Base-by-base conservation (phyloP, 805 yeast species). In the Torulaspora quercuum region DNA sequence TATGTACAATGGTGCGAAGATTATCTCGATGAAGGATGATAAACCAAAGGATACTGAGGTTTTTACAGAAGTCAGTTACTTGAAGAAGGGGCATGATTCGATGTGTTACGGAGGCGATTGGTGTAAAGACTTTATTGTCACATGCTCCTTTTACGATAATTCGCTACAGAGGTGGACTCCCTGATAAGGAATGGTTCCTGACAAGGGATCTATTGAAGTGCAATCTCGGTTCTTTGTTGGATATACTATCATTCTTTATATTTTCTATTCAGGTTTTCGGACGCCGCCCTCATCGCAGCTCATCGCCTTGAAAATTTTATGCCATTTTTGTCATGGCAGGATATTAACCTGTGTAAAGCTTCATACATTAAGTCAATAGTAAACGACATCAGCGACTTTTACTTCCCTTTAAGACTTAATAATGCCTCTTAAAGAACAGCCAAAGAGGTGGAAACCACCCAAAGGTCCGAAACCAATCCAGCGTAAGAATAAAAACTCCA, bases 101-200 rank as follows among this genome's bases (percentile, higher is more conserved):
- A 90, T 92, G 87, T 89, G 90, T 37, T 90, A 90, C 53, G 98
- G 97, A 0, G 96, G 95, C 4, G 95, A 84, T 54, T 89, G 97
- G 95, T 61, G 69, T 9, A 52, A 54, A 2, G 67, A 68, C 4
- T 76, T 69, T 5, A 74, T 82, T 6, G 82, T 76, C 3, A 88
- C 96, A 1, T 90, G 97, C 58, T 87, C 96, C 37, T 90, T 90
- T 59, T 90, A 90, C 64, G 98, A 90, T 59, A 75, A 75, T 37
- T 76, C 83, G 12, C 72, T 90, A 2, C 95, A 89, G 45, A 57
- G 72, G 19, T 90, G 97, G 97, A 40, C 34, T 9, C 45, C 41
- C 9, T 30, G 18, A 24, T n/a, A 7, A 25, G n/a, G n/a, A n/a
- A n/a, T n/a, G n/a, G n/a, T n/a, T n/a, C n/a, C n/a, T n/a, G n/a